A percentile compares a stretch with the other conserved stretches of the same genome.
Conservation (phyloP, 176 grass and related monocot species). For the Oryza punctata region DNA sequence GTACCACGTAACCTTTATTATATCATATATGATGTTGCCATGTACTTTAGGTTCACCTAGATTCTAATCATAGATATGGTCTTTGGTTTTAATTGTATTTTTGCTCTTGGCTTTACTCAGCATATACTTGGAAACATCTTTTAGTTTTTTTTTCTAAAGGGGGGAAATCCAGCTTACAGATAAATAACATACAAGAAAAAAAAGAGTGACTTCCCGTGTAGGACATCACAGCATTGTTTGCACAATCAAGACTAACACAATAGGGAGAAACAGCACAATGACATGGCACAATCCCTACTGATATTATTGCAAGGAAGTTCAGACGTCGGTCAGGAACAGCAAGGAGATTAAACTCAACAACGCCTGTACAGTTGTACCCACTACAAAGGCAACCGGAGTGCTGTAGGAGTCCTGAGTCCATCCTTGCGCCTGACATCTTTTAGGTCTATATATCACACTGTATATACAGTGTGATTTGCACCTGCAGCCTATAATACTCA, state of each 20-base stretch:
- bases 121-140: too few species aligned
- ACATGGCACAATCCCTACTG: background rate
- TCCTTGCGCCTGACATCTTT: background rate
- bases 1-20: constrained; percentile 11
- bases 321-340: background rate
- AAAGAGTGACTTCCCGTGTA: too few species aligned
- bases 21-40: constrained; percentile 40
- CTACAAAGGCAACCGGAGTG: too few species aligned
- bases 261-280: background rate
- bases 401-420: too few species aligned
- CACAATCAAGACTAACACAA: background rate
- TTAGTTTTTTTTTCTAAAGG: too few species aligned
- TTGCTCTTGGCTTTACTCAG: too few species aligned
- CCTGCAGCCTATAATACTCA: background rate
- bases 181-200: too few species aligned
- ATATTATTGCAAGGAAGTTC: background rate
- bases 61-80: too few species aligned
- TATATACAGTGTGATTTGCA: constrained; percentile 16
- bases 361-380: background rate
- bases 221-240: background rate
- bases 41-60: constrained; percentile 2
- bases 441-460: background rate
- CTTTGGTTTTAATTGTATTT: too few species aligned
- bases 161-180: too few species aligned
- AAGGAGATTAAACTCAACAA: background rate